A percentile compares a stretch with the other conserved stretches of the same genome.
Evolutionary conservation across 257 asterid genomes (phyloP).

Genomic region (Prunella vulgaris): DNA sequence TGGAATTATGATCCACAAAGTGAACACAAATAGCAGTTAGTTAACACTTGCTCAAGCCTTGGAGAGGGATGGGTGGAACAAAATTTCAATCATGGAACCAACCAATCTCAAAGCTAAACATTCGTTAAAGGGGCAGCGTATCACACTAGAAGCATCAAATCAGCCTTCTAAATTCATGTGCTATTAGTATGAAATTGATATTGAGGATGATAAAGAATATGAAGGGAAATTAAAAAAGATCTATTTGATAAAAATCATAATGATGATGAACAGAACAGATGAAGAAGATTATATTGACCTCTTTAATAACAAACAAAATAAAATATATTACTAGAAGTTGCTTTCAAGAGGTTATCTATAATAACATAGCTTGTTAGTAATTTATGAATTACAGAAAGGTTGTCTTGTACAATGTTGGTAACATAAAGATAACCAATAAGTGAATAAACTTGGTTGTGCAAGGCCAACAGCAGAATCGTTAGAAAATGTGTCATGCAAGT

Average conservation of each 20-base stretch:
- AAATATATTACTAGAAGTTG: not conserved
- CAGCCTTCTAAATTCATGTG: not conserved
- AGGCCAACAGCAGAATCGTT: not conserved
- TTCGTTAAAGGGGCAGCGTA: not conserved
- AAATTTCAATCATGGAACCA: not conserved
- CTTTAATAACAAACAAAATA: not conserved
- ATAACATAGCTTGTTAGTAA: not conserved
- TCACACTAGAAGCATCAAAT: not conserved
- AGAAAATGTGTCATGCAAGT: not conserved
- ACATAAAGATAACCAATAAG: not conserved
- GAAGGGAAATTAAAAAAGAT: not conserved
- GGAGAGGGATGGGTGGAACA: not conserved
- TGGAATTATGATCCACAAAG: not conserved
- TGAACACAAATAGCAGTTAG: not conserved
- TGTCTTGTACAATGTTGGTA: not conserved
- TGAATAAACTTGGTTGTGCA: not conserved
- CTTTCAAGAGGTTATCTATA: not conserved
- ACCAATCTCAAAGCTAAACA: no score
- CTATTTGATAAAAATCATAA: not conserved
- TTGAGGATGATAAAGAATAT: not conserved
- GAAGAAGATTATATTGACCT: not conserved
- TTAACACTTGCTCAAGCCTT: not conserved
- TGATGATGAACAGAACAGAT: not conserved
- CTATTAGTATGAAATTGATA: no score
- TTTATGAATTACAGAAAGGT: not conserved